Evolutionary conservation across 495 filamentous ascomycete species (phyloP).

Genomic region (Durotheca rogersii): DNA sequence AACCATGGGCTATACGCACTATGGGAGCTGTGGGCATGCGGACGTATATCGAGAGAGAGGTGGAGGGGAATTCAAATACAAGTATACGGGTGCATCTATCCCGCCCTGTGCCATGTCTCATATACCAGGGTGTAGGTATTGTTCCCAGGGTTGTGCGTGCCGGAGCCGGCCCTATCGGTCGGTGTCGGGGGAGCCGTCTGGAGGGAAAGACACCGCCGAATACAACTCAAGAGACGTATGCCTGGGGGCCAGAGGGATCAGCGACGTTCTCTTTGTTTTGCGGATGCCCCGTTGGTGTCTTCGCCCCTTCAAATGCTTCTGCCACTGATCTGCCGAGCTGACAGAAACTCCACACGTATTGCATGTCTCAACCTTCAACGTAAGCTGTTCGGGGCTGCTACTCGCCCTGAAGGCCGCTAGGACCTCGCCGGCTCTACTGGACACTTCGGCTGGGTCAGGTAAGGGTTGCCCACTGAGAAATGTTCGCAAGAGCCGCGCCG

Average conservation of each 20-base stretch:
- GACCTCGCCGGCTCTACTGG: conserved; percentile 55
- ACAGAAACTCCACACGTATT: conserved; percentile 70
- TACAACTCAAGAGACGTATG: not conserved
- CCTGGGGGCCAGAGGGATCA: conserved; percentile 25
- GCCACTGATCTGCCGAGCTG: conserved; percentile 72
- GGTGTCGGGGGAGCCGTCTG: no score
- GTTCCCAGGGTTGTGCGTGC: no score
- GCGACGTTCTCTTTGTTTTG: conserved; percentile 29
- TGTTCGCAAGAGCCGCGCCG: conserved; percentile 56
- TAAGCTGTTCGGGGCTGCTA: conserved; percentile 46
- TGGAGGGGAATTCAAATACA: no score
- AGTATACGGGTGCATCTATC: no score
- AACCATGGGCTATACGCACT: no score
- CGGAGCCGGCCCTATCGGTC: no score
- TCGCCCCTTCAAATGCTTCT: conserved; percentile 67
- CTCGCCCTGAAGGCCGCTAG: conserved; percentile 55
- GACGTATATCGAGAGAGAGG: no score
- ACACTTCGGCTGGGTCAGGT: conserved; percentile 63
- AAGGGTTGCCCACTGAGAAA: conserved; percentile 60
- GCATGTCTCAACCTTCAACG: conserved; percentile 60
- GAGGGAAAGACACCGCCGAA: no score
- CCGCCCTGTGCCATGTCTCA: no score
- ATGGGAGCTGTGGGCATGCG: no score
- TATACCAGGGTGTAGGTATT: not conserved
- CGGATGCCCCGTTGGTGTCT: conserved; percentile 49